Base-by-base conservation (phyloP, 768 basidiomycete species). In the Piloderma croceum region DNA sequence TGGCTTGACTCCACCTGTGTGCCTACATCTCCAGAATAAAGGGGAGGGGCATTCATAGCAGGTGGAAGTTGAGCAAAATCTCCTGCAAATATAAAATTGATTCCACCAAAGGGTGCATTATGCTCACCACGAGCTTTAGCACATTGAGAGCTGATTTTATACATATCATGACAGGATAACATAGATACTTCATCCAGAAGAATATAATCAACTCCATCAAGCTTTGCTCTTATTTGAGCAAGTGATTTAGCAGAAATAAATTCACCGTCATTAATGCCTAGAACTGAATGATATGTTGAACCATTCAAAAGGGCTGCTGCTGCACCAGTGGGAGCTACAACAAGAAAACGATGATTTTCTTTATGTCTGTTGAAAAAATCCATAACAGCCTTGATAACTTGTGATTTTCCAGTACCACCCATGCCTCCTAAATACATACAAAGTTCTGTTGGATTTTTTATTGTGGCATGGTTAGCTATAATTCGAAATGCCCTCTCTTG, bases 181-280 rank as follows among this genome's bases (percentile, higher is more conserved):
- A 68, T 68, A 2, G 64, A 67, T 0, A 67, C 45, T 39, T 68
- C 65, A 50, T 68, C 61, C 1, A 66, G 24, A 20, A 67, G 59
- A 0, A 67, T 38, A 47, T 62, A 62, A 9, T 64, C 53, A 1
- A 64, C 54, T 20, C 52, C 45, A 11, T 48, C 20, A 6, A 46
- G 17, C 24, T 9, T 41, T 11, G 10, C 31, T 38, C 23, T 11
- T 4, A 48, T 34, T 33, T 45, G 22, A 12, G 23, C 21, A 0
- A 3, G 32, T 31, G 29, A 11, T 19, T 25, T 22, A 12, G 27
- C 2, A 10, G 20, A 5, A 17, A n/a, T 5, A 36, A 32, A 17
- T 25, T 34, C 5, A 13, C 13, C 2, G 7, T 46, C 39, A 41
- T 43, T 42, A 2, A 58, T 23, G 10, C 51, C 46, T 4, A 57